Evolutionary conservation across 108 stramenopile species (phyloP), one percentile per base, ranked within the genome.

Genomic region (Bacterosira constricta): DNA sequence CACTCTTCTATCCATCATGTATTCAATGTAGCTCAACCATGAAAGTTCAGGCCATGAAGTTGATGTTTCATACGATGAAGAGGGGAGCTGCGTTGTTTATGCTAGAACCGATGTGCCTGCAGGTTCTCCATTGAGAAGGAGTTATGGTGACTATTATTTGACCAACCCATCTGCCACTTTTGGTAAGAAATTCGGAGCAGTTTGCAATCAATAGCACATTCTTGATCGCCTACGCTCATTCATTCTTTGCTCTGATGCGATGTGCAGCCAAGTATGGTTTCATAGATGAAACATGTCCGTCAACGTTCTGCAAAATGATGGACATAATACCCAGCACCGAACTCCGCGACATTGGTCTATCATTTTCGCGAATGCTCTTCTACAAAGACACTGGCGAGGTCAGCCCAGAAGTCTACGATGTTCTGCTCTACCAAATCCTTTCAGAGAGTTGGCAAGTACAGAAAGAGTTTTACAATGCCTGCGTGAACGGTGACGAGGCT

Each of bases 231-330:
- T 27, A 21, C 13, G 46, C 25, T 3, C 15, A 63, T 30, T 47
- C 17, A 13, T 4, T 30, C 44, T 30, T 23, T 35, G 41, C n/a
- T 20, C 0, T 13, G 6, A 20, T 13, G 5, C 17, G n/a, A n/a
- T n/a, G n/a, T 30, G 13, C 38, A 71, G 87, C 87, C 17, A 76
- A 67, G 23, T 88, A 88, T 36, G 87, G 87, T 31, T 88, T 88
- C 63, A 20, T 88, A 7, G 87, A 88, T 44, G 83, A 85, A 11
- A 63, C 82, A 2, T 77, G 75, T 18, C 87, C 87, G 4, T 37
- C 83, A 26, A 56, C 60, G 7, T 88, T 86, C 73, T 88, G 87
- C 72, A 88, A 88, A 53, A 79, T 84, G 50, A 86, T 88, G 79
- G 66, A 69, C 46, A 71, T 79, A 21, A 67, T 65, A 49, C 61